These are phyloP conservation scores for Paraglomus occultum DNA, from an alignment of 192 early-diverging fungal species.

Conservation along the genomic window DNA sequence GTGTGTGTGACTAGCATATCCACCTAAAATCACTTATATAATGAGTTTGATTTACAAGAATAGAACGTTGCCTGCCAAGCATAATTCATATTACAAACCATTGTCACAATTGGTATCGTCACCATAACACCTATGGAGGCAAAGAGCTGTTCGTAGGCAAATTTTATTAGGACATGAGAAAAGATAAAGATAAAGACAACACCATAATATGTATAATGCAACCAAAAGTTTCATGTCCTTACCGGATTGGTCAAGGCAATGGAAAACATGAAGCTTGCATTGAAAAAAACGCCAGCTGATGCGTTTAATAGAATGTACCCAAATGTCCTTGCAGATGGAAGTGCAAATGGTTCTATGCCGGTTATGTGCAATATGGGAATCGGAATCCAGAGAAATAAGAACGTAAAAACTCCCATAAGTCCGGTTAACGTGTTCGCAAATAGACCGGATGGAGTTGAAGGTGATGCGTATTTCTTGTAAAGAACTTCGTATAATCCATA, in stretches of 20 bases:
- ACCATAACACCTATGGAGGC: constrained; percentile 80
- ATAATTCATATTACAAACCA: constrained; percentile 9
- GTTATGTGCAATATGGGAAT: constrained; percentile 64
- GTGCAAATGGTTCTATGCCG: constrained; percentile 65
- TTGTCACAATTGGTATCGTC: constrained; percentile 70
- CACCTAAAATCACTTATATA: not conserved
- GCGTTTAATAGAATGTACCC: constrained; percentile 62
- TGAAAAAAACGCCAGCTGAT: constrained; percentile 69
- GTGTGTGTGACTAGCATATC: not conserved
- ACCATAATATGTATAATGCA: not conserved
- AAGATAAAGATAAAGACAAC: not conserved
- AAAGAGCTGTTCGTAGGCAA: constrained; percentile 49
- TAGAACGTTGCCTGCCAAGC: not conserved
- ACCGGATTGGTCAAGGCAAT: constrained; percentile 67
- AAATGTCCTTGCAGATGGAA: constrained; percentile 55
- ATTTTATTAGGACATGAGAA: not conserved
- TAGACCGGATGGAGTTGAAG: constrained; percentile 56
- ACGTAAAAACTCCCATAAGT: constrained; percentile 66
- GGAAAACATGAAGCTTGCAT: constrained; percentile 74
- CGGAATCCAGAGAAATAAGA: constrained; percentile 67
- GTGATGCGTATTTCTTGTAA: constrained; percentile 77
- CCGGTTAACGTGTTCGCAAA: constrained; percentile 75
- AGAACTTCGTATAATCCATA: constrained; percentile 82
- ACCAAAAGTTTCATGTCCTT: not conserved
- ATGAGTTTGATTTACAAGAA: too few relatives aligned